Conservation (phyloP, 2,329 filamentous ascomycete species). For the Fusarium virguliforme region DNA sequence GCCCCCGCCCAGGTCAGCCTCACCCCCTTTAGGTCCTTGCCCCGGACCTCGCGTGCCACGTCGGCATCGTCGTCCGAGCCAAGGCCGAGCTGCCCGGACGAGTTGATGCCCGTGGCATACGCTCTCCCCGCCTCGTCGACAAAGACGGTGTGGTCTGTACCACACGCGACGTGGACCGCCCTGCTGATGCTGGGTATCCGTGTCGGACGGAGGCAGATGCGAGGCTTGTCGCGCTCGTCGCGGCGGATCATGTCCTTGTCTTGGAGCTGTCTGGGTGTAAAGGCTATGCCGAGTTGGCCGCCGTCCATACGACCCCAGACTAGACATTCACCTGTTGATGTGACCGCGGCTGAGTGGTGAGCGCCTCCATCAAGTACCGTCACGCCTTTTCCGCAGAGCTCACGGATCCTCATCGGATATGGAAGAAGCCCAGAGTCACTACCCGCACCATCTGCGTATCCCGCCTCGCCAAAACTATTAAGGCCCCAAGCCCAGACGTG, state of each 20-base stretch:
- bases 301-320: slow-evolving; percentile 71
- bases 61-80: slow-evolving; percentile 75
- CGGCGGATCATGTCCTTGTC: slow-evolving; percentile 66
- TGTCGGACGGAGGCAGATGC: slow-evolving; percentile 75
- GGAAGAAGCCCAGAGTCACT: slow-evolving; percentile 65
- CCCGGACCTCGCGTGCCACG: slow-evolving; percentile 11
- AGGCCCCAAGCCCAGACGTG: slow-evolving; percentile 84
- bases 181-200: slow-evolving; percentile 69
- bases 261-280: slow-evolving; percentile 63
- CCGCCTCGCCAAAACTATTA: slow-evolving; percentile 85
- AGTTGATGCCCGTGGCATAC: slow-evolving; percentile 77
- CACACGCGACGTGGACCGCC: slow-evolving; percentile 66
- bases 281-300: slow-evolving; percentile 66
- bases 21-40: slow-evolving; percentile 12
- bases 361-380: slow-evolving; percentile 74
- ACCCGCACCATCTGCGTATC: slow-evolving; percentile 56
- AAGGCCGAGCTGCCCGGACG: slow-evolving; percentile 79
- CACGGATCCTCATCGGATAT: slow-evolving; percentile 74
- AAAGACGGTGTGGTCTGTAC: slow-evolving; percentile 78
- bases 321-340: slow-evolving; percentile 65
- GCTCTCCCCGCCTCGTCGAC: slow-evolving; percentile 72
- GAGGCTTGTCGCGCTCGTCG: slow-evolving; percentile 68
- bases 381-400: slow-evolving; percentile 73
- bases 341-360: slow-evolving; percentile 78
- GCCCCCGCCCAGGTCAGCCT: slow-evolving; percentile 25